These are phyloP conservation scores for Talaromyces atroroseus DNA, from an alignment of 2,329 filamentous ascomycete species.

Conservation along the genomic window DNA sequence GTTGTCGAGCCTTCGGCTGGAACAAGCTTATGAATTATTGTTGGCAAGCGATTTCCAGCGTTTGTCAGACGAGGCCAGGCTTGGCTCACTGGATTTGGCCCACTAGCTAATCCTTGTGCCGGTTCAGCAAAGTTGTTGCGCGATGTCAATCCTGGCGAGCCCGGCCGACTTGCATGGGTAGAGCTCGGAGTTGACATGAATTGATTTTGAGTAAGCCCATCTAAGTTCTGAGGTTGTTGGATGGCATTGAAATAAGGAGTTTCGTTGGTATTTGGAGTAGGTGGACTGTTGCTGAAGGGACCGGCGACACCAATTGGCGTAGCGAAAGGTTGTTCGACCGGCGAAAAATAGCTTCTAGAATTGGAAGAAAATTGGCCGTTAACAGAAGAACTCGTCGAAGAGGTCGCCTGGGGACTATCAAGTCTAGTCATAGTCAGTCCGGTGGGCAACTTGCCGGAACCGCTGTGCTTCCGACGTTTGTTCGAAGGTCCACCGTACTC, in stretches of 20 bases:
- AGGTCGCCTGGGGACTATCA: conserved; percentile 50
- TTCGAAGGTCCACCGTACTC: conserved; percentile 59
- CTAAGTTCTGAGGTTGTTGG: conserved; percentile 59
- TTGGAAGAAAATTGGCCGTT: conserved; percentile 37
- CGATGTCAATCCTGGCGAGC: conserved; percentile 49
- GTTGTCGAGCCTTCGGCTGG: conserved; percentile 74
- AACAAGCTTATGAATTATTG: conserved; percentile 75
- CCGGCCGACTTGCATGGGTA: conserved; percentile 68
- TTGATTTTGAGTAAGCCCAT: conserved; percentile 58
- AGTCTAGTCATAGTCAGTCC: conserved; percentile 77
- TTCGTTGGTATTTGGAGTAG: conserved; percentile 62
- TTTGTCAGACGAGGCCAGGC: conserved; percentile 51
- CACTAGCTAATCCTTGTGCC: conserved; percentile 23
- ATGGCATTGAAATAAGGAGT: conserved; percentile 53
- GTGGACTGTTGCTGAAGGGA: conserved; percentile 55
- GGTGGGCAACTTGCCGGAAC: conserved; percentile 62
- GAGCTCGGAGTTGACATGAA: conserved; percentile 69
- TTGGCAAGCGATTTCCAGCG: conserved; percentile 49
- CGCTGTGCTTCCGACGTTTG: conserved; percentile 79
- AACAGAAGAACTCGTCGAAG: conserved; percentile 32
- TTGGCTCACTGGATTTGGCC: conserved; percentile 44
- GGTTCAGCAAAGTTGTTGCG: conserved; percentile 39
- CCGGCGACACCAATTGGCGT: conserved; percentile 37
- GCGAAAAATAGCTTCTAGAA: conserved; percentile 31
- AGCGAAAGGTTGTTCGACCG: conserved; percentile 44